Evolutionary conservation across 2,329 filamentous ascomycete genomes (phyloP), one percentile per base, ranked within the genome.

Genomic region (Capronia coronata): DNA sequence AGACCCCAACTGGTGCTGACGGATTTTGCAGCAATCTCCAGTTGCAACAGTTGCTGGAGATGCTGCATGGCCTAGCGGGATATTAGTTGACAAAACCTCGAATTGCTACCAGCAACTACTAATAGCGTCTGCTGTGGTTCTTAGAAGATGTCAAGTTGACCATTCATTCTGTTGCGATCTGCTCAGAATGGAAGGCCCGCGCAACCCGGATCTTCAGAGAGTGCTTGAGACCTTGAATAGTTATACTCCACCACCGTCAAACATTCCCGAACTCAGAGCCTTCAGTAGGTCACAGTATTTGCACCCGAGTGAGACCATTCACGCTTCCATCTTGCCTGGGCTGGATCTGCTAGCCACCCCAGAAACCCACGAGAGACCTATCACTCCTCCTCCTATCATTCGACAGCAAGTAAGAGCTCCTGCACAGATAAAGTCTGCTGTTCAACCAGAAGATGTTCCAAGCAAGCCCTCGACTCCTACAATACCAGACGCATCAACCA

Each of bases 401-500:
- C 43, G 44, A 16, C 43, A 52, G 9, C 53, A 55, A 22, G 34
- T 41, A 8, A 27, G 18, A 14, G 13, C 25, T 22, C 41, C 39
- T n/a, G 19, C 32, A 19, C 16, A 48, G 16, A 16, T 16, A 13
- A 25, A 22, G 8, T 14, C 40, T 11, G 23, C 30, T 23, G 27
- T 29, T 21, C 29, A 4, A 25, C 43, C 21, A 19, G 43, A 16
- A 32, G 25, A 48, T n/a, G 7, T 46, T 18, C 41, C 43, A 11
- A 47, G 48, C 46, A 54, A 47, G 29, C 35, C 57, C 5, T 45
- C 49, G 3, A 53, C 49, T 13, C 57, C 50, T 11, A 47, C 48
- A 13, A 38, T 44, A 23, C 54, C 57, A 29, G 71, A 76, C 56
- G 66, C 74, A 7, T 65, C 73, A 18, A 69, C 64, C 1, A 76